phyloP scores from a whole-genome alignment of 768 basidiomycete genomes.

The Boletus sp. region DNA sequence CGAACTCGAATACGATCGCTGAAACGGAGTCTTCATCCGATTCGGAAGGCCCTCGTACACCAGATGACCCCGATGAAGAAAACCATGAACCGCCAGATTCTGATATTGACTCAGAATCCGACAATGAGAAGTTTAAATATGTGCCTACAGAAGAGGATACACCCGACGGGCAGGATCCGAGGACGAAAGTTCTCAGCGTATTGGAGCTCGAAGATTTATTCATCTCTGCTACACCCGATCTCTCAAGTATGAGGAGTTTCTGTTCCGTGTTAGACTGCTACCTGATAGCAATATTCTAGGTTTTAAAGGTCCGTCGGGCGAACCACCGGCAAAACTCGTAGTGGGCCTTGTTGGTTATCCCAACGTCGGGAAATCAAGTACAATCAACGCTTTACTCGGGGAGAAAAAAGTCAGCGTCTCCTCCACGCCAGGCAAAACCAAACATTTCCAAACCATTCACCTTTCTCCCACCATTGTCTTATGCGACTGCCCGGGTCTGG shows the following conservation, averaged over 20 bases:
- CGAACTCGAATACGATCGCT: not conserved
- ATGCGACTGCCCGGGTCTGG: slow-evolving; percentile 97
- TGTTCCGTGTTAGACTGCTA: not conserved
- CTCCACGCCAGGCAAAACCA: slow-evolving; percentile 96
- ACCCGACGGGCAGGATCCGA: slow-evolving; percentile 52
- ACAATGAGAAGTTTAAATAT: slow-evolving; percentile 43
- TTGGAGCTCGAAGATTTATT: slow-evolving; percentile 88
- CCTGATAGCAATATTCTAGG: slow-evolving; percentile 39
- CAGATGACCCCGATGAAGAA: slow-evolving; percentile 31
- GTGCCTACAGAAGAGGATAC: slow-evolving; percentile 56
- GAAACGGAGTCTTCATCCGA: slow-evolving; percentile 33
- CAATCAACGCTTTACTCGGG: slow-evolving; percentile 94
- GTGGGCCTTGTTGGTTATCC: slow-evolving; percentile 97
- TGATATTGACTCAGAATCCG: slow-evolving; percentile 31
- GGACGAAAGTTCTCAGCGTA: slow-evolving; percentile 80
- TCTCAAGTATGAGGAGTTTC: slow-evolving; percentile 51
- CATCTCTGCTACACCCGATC: slow-evolving; percentile 62
- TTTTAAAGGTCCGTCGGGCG: slow-evolving; percentile 58
- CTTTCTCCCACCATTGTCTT: slow-evolving; percentile 84
- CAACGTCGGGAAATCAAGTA: slow-evolving; percentile 97
- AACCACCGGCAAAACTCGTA: slow-evolving; percentile 60
- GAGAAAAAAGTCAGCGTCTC: slow-evolving; percentile 99
- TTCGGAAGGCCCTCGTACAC: slow-evolving; percentile 27
- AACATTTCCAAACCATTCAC: slow-evolving; percentile 98
- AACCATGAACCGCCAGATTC: slow-evolving; percentile 25